Percentiles rank a stretch among this genome's conserved stretches.
Conservation (phyloP, 2,329 filamentous ascomycete genomes). For the Venturia pyrina region DNA sequence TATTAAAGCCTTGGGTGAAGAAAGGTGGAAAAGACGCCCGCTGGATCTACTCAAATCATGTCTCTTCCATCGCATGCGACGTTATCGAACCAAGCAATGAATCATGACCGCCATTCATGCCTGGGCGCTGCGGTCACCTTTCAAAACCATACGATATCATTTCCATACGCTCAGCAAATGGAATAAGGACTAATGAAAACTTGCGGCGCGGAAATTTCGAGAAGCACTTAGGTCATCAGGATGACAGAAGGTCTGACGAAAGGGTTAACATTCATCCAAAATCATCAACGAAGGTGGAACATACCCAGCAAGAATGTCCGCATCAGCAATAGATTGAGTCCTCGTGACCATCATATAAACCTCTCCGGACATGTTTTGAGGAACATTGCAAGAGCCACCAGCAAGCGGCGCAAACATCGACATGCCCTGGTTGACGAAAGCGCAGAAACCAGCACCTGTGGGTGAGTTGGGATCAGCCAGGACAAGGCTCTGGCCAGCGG, state of each 20-base stretch:
- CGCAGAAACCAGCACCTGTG: constrained; percentile 47
- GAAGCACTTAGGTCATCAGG: constrained; percentile 8
- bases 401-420: constrained; percentile 51
- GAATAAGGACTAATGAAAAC: not conserved
- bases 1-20: not conserved
- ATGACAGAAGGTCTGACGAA: constrained; percentile 13
- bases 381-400: constrained; percentile 48
- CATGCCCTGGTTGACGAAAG: constrained; percentile 57
- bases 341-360: constrained; percentile 59
- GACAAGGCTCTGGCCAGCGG: constrained; percentile 28
- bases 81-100: not conserved
- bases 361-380: constrained; percentile 51
- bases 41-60: not conserved
- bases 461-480: constrained; percentile 27
- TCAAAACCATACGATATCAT: not conserved
- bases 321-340: constrained; percentile 42
- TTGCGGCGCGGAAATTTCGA: not conserved
- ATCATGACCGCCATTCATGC: not conserved
- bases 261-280: not conserved
- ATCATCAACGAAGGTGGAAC: constrained; percentile 9
- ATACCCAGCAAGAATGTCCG: constrained; percentile 53
- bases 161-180: not conserved
- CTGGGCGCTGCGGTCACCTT: not conserved
- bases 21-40: not conserved
- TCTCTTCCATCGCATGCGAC: not conserved